Evolutionary conservation across 129 eudicot genomes (phyloP), one percentile per base, ranked within the genome.

Genomic region (Artemisia tridentata): DNA sequence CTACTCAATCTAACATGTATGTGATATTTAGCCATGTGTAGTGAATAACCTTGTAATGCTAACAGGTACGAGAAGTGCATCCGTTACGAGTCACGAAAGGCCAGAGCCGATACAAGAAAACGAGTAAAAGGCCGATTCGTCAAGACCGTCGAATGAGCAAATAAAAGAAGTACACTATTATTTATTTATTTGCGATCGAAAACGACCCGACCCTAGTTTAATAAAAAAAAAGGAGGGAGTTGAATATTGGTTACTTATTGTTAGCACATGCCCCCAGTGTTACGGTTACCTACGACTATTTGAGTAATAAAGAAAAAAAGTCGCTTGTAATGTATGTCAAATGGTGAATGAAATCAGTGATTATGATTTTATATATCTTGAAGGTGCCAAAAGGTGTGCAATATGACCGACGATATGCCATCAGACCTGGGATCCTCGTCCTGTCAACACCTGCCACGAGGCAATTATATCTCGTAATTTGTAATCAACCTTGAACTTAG

Each of bases 61-160:
- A 48, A 63, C 80, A 78, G 86, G 74, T 82, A 77, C 17, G 83
- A 78, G 21, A 82, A 82, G 60, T 79, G 78, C 54, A 78, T 82
- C 59, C 80, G 83, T 17, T 82, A 82, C 51, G 86, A 58, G 43
- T 82, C 86, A 38, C 52, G 86, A 45, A 82, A 82, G 74, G 83
- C 80, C 7, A 82, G 86, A n/a, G 86, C 86, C 0, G 86, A 82
- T 38, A 78, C 86, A 53, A 64, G 86, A 78, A 78, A 78, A 70
- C 80, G 86, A 78, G 80, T 82, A 17, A 82, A 82, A 59, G 86
- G 86, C 2, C 77, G 86, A 53, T 82, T 82, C 21, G 86, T 82
- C 74, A 82, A 82, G 86, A 62, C 82, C 0, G 51, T 55, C 0
- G 83, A 82, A 82, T 77, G 67, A 77, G 53, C 48, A 7, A 75